Evolutionary conservation across 305 asterid species (phyloP).

Genomic region (Rubia occidens): DNA sequence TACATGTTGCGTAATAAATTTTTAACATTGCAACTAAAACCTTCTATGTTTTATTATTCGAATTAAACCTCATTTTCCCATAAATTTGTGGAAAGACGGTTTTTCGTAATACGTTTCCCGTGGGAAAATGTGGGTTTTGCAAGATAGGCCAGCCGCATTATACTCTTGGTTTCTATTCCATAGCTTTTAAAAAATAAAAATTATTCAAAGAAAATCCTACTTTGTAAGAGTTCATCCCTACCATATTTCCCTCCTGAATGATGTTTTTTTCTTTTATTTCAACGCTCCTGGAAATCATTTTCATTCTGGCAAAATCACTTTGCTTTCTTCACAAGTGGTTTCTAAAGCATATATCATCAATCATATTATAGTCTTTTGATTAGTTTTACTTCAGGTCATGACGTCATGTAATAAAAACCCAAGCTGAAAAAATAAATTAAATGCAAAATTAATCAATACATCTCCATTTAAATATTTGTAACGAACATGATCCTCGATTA

Average conservation of each 20-base stretch:
- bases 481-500: no score
- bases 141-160: slow-evolving; percentile 34
- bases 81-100: no score
- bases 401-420: no score
- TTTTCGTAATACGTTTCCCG: no score
- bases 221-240: slow-evolving; percentile 37
- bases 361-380: background rate
- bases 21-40: no score
- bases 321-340: slow-evolving; percentile 22
- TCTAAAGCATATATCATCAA: background rate
- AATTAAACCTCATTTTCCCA: no score
- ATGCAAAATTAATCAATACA: no score
- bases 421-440: no score
- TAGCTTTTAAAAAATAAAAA: slow-evolving; percentile 19
- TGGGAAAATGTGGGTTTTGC: slow-evolving; percentile 35
- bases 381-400: no score
- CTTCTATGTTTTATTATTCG: no score
- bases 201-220: slow-evolving; percentile 26
- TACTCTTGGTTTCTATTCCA: slow-evolving; percentile 19
- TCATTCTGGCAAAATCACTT: slow-evolving; percentile 30
- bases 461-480: no score
- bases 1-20: no score
- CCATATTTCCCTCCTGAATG: slow-evolving; percentile 30
- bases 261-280: slow-evolving; percentile 20
- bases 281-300: slow-evolving; percentile 50